Evolutionary conservation across 2,329 filamentous ascomycete species (phyloP), one percentile per base, ranked within the genome.

Genomic region (Curvularia eragrostidis): DNA sequence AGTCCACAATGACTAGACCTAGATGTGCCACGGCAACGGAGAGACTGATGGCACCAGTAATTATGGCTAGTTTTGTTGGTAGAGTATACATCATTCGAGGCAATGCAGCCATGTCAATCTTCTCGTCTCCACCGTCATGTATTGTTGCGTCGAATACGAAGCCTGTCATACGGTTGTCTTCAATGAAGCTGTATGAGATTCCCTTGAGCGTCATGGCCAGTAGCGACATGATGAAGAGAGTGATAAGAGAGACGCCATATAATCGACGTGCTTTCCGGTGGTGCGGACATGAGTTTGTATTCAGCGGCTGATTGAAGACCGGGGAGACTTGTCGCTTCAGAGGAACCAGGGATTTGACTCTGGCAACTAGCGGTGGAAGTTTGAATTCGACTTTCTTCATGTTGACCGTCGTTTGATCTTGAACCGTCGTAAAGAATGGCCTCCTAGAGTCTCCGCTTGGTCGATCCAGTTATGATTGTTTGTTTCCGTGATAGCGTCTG

Each of bases 121-220:
- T n/a, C 2, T 63, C 34, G 19, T 43, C 39, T 5, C 60, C 34
- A 7, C 65, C 48, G 28, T 61, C 54, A 1, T 48, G 44, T 26
- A 65, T 62, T 15, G 58, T 58, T 2, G 63, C 65, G 8, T 66
- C 52, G 53, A 70, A 71, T 18, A 64, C 58, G 53, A 76, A 76
- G 8, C 72, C 73, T n/a, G 55, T 69, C 44, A 68, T 65, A 3
- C 52, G 54, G 38, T 75, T 75, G 48, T 70, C 68, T 39, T 74
- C 70, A 48, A 75, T 67, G 62, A 76, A 76, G 52, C 59, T 67
- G 47, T 73, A 67, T 1, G 71, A 74, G 39, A 69, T 62, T 1
- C 66, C 69, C 41, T 74, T 73, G 23, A 75, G 64, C 0, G 56
- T 60, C 41, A 76, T 64, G 21, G 70, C 61, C 10, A 62, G 56